phyloP scores from a whole-genome alignment of 2,329 filamentous ascomycete species.

The Colletotrichum salicis region DNA sequence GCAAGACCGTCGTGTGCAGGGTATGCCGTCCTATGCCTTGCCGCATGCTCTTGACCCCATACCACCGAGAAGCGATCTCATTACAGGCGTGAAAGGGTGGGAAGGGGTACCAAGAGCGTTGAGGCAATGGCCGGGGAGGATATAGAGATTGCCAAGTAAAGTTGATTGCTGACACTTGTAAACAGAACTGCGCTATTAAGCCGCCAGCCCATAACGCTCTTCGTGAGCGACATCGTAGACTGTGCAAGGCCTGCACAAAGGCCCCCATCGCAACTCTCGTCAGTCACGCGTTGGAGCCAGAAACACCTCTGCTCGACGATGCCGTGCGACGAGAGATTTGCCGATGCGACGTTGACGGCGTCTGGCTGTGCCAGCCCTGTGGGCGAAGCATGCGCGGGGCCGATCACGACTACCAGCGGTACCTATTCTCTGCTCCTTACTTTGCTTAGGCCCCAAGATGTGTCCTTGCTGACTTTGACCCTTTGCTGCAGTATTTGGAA shows the following conservation, averaged over 20 bases:
- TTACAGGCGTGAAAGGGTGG: slow-evolving; percentile 12
- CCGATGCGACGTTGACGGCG: slow-evolving; percentile 63
- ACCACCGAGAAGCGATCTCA: background rate
- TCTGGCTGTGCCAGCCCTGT: slow-evolving; percentile 90
- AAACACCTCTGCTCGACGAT: slow-evolving; percentile 61
- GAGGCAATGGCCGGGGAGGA: slow-evolving; percentile 24
- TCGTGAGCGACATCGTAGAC: slow-evolving; percentile 80
- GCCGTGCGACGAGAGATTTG: slow-evolving; percentile 67
- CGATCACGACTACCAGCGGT: slow-evolving; percentile 70
- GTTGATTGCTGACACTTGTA: slow-evolving; percentile 25
- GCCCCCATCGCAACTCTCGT: slow-evolving; percentile 72
- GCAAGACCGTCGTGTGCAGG: slow-evolving; percentile 81
- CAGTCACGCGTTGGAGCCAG: slow-evolving; percentile 55
- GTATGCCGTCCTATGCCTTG: slow-evolving; percentile 57
- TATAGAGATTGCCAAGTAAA: slow-evolving; percentile 6
- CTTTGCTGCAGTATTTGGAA: slow-evolving; percentile 74
- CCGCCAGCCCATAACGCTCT: slow-evolving; percentile 75
- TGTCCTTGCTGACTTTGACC: slow-evolving; percentile 10
- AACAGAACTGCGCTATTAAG: slow-evolving; percentile 90
- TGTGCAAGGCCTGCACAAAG: slow-evolving; percentile 80
- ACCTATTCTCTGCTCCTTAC: slow-evolving; percentile 38
- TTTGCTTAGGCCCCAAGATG: background rate
- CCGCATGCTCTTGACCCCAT: slow-evolving; percentile 13
- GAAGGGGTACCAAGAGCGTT: background rate
- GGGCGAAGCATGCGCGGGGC: slow-evolving; percentile 74